Evolutionary conservation across 2,329 filamentous ascomycete genomes (phyloP), one percentile per base, ranked within the genome.

Genomic region (Massarina eburnea): DNA sequence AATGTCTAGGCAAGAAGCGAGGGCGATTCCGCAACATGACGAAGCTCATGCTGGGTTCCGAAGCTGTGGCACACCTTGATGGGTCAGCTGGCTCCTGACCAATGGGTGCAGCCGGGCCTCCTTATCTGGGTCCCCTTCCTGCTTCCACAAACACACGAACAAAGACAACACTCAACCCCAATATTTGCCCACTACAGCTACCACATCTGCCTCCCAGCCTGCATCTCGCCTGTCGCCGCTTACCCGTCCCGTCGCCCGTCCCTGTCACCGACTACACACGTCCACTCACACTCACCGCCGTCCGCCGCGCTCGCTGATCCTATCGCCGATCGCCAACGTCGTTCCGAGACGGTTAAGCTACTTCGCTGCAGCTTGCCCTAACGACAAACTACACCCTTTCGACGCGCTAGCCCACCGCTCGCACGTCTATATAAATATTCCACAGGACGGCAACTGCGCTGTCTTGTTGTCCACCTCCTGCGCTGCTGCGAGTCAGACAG

Each of bases 281-380:
- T 36, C 35, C 49, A 45, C 46, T 33, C 39, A n/a, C 24, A 12
- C 24, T 26, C 37, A 30, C 40, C 42, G 55, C 53, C 57, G 42
- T 59, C 54, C 48, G 21, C 41, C 47, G 47, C 49, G 37, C 52
- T 59, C 58, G 64, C 58, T 61, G 62, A 67, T 67, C 60, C 37
- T 58, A 57, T 61, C 55, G 62, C 52, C 62, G 60, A 66, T 66
- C 62, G 50, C 52, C 50, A 51, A 39, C 47, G 44, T 33, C 51
- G 47, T 55, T 51, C 55, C 59, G 58, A 55, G 54, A 53, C 55
- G 51, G 50, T 42, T 56, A 53, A 58, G 59, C 59, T 59, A 55
- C 35, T 35, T 56, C 46, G 52, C 64, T 64, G 63, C 63, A 67
- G 57, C 63, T 62, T 62, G 58, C 54, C 51, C 49, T 53, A 14